Evolutionary conservation across 257 asterid genomes (phyloP).

Genomic region (Mentha longifolia): DNA sequence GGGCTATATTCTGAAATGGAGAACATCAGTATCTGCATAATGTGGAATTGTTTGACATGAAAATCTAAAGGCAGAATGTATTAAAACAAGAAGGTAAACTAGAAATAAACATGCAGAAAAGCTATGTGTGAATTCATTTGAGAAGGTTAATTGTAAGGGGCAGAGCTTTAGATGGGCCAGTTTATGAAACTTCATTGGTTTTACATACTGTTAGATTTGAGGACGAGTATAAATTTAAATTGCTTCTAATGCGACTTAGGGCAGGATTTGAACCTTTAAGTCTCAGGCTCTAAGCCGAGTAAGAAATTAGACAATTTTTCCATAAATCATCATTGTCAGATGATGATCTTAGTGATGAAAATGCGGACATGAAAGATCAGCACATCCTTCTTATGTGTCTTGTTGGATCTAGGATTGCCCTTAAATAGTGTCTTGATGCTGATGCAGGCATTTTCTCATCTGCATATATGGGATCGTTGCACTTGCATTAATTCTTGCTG

Average conservation of each 20-base stretch:
- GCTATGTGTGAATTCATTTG: not conserved
- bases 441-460: conserved; percentile 90
- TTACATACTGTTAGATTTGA: conserved; percentile 2
- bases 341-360: conserved; percentile 10
- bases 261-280: conserved; percentile 2
- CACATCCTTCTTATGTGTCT: not conserved
- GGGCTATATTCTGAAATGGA: not conserved
- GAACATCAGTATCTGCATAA: conserved; percentile 8
- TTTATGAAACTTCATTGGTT: conserved; percentile 11
- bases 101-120: not conserved
- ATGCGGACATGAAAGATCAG: conserved; percentile 26
- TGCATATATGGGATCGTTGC: conserved; percentile 81
- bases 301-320: conserved; percentile 3
- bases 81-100: not conserved
- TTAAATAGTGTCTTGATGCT: conserved; percentile 31
- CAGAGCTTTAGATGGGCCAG: conserved; percentile 9
- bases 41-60: conserved; percentile 17
- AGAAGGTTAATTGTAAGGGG: not conserved
- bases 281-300: conserved; percentile 7
- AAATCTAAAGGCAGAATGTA: not conserved
- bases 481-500: conserved; percentile 79
- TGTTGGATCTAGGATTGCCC: conserved; percentile 21
- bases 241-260: not conserved
- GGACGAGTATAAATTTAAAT: conserved; percentile 18
- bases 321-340: conserved; percentile 7